A percentile compares a stretch with the other conserved stretches of the same genome.
Conservation (phyloP, 2,329 filamentous ascomycete species). For the Albifimbria verrucaria region DNA sequence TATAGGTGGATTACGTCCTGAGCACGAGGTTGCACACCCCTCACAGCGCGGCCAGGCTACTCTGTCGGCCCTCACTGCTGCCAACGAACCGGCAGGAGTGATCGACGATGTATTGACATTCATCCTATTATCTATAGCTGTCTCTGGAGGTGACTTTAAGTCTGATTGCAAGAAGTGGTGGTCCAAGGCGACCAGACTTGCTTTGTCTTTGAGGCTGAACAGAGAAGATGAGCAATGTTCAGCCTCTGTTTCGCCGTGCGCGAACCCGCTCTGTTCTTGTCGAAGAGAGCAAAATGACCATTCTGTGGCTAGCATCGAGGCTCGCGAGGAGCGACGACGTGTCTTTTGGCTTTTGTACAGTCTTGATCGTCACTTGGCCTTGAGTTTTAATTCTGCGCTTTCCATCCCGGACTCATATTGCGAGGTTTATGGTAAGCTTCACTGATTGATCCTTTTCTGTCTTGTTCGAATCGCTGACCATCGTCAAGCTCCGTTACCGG, state of each 20-base stretch:
- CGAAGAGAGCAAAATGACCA: slow-evolving; percentile 22
- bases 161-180: slow-evolving; percentile 46
- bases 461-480: neutral
- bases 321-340: slow-evolving; percentile 41
- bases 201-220: slow-evolving; percentile 33
- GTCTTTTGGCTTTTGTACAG: slow-evolving; percentile 47
- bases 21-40: slow-evolving; percentile 25
- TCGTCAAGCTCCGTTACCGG: slow-evolving; percentile 32
- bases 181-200: slow-evolving; percentile 38
- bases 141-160: slow-evolving; percentile 47
- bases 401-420: slow-evolving; percentile 44
- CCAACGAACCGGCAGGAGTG: slow-evolving; percentile 29
- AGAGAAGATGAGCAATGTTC: slow-evolving; percentile 32
- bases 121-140: slow-evolving; percentile 40
- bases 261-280: slow-evolving; percentile 28
- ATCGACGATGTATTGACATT: slow-evolving; percentile 44
- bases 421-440: slow-evolving; percentile 31
- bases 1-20: slow-evolving; percentile 28
- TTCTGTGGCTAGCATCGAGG: slow-evolving; percentile 31
- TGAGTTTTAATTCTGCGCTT: slow-evolving; percentile 43
- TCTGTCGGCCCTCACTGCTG: slow-evolving; percentile 25
- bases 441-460: neutral
- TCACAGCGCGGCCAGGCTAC: slow-evolving; percentile 16
- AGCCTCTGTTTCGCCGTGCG: slow-evolving; percentile 23
- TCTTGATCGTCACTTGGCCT: slow-evolving; percentile 42